Base-by-base conservation (phyloP, 805 yeast species). In the Suhomyces kilbournensis region DNA sequence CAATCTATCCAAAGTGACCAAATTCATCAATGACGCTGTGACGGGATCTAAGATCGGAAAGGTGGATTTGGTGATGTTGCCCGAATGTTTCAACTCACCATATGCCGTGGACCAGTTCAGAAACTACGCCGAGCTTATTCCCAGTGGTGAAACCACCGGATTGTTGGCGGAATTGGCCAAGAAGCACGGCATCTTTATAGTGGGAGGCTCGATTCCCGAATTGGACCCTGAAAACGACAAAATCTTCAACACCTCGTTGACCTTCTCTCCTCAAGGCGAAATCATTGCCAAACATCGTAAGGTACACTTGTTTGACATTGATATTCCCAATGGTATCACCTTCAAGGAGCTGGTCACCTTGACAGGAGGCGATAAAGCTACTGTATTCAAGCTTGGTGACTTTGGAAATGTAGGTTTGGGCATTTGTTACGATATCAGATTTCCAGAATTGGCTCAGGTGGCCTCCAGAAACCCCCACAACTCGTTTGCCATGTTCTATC, bases 31-130 rank as follows among this genome's bases (percentile, higher is more conserved):
- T 20, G 81, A 79, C 52, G 97, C 98, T 0, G 69, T 71, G 9
- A 49, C 56, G 1, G 61, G 63, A 20, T 64, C 77, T 22, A 66
- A 63, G 39, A 59, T 67, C 35, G 75, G 73, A 2, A 63, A 62
- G 49, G 55, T 85, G 42, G 88, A 92, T 61, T 74, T 93, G 42
- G 81, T 94, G 9, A 90, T 94, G 57, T 74, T 94, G 30, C 99
- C 99, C 7, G 98, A 94, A 72, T 91, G 97, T 72, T 93, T 92
- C 81, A 94, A 93, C 68, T 89, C 97, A 1, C 98, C 98, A 2
- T 94, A 94, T 65, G 83, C 96, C 0, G 96, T 90, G 26, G 81
- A 82, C 53, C 86, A 92, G 56, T 94, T 94, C 70, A 82, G 88
- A 5, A 84, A 89, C 53, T 93, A 94, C 66, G 92, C 97, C 3